Evolutionary conservation across 805 yeast genomes (phyloP).

Genomic region (Danielia reshetovae): DNA sequence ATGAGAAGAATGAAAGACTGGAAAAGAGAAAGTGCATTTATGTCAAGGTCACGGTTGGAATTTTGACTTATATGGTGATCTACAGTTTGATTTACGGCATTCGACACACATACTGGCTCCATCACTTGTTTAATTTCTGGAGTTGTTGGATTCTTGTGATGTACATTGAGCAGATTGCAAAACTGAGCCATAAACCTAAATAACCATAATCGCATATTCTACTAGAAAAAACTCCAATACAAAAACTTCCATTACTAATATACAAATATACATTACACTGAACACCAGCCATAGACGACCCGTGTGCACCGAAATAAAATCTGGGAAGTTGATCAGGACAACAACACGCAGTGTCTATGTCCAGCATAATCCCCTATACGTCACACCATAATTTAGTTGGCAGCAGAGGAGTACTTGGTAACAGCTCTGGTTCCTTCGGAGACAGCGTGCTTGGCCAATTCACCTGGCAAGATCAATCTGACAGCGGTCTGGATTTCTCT

Average conservation of each 20-base stretch:
- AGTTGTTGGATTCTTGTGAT: conserved; percentile 46
- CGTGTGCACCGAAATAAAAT: conserved; percentile 14
- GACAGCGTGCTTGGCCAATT: conserved; percentile 38
- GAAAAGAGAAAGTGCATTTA: conserved; percentile 2
- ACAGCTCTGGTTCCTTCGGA: conserved; percentile 40
- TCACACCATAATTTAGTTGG: conserved; percentile 21
- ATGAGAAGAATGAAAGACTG: conserved; percentile 2
- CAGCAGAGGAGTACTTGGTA: conserved; percentile 37
- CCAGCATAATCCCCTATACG: conserved; percentile 3
- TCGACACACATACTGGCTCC: conserved; percentile 80
- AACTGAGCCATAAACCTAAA: not conserved
- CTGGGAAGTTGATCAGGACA: no score
- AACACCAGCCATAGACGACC: conserved; percentile 13
- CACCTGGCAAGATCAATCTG: conserved; percentile 38
- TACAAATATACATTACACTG: conserved; percentile 20
- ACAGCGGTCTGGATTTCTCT: conserved; percentile 38
- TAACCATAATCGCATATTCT: not conserved
- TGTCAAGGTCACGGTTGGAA: conserved; percentile 17
- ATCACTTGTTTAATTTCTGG: conserved; percentile 66
- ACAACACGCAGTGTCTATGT: conserved; percentile 17
- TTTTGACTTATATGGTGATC: conserved; percentile 49
- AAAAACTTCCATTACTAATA: conserved; percentile 20
- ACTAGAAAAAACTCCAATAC: not conserved
- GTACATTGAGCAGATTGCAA: conserved; percentile 1
- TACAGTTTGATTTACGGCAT: conserved; percentile 73